phyloP scores from a whole-genome alignment of 2,329 filamentous ascomycete species.

The Raffaelea deltoideospora region DNA sequence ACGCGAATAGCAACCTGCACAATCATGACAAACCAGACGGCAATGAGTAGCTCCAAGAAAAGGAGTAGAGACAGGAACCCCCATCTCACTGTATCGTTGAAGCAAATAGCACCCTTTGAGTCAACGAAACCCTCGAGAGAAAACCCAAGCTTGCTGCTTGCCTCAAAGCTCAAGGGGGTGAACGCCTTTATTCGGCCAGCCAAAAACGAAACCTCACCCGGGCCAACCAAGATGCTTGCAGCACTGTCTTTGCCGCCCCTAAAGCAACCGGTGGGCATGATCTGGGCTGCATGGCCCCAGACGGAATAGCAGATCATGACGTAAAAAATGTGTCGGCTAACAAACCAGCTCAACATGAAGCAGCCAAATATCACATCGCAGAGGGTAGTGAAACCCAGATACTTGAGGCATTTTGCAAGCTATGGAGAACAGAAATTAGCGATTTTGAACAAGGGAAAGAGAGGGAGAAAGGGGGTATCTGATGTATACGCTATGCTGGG shows the following conservation, averaged over 20 bases:
- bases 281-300: constrained; percentile 45
- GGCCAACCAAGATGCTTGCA: constrained; percentile 11
- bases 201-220: constrained; percentile 4
- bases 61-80: constrained; percentile 65
- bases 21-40: constrained; percentile 84
- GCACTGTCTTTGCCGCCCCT: constrained; percentile 35
- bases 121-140: constrained; percentile 61
- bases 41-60: constrained; percentile 61
- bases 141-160: constrained; percentile 35
- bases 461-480: not conserved
- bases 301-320: constrained; percentile 70
- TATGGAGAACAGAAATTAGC: constrained; percentile 19
- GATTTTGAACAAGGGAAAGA: not conserved
- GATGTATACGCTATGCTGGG: too few relatives aligned
- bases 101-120: constrained; percentile 63
- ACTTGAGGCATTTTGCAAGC: constrained; percentile 89
- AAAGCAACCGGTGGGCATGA: constrained; percentile 60
- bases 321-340: constrained; percentile 71
- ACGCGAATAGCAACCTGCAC: constrained; percentile 69
- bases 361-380: constrained; percentile 76
- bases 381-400: constrained; percentile 56
- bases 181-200: constrained; percentile 1
- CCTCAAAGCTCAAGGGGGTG: not conserved
- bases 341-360: constrained; percentile 76
- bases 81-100: constrained; percentile 58